Base-by-base conservation (phyloP, 1,284 basidiomycete genomes). In the Malassezia yamatoensis region DNA sequence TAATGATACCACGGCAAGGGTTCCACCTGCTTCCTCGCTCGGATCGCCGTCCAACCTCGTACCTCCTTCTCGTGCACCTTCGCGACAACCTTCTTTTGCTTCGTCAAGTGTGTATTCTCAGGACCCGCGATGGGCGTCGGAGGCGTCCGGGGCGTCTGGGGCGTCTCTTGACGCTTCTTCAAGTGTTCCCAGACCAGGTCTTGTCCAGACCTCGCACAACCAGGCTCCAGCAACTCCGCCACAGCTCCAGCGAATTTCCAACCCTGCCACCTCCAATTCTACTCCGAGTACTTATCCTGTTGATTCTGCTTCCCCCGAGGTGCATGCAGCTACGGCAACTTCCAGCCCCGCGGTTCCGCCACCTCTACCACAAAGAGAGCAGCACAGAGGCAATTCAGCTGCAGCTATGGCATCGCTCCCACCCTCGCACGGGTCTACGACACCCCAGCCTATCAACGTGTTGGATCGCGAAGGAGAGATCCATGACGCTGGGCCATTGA, bases 401-500 rank as follows among this genome's bases (percentile, higher is more conserved):
- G 41, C n/a, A 32, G 21, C 41, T 20, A 13, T 21, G 41, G 16
- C 18, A 24, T 21, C 16, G 6, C 16, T 12, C 4, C 21, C 21
- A 32, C 41, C 41, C 21, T 12, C 41, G 18, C 38, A 18, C 20
- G 41, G 10, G 41, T 18, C 41, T 18, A 11, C 4, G 4, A 33
- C 18, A 16, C 24, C 24, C 29, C 43, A 29, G 43, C 43, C 43
- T 13, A 9, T 34, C 15, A 34, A 16, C 15, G 24, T 29, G 24
- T 29, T 29, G 24, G 24, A 29, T 29, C 48, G 12, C 16, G 21
- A 37, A 40, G 20, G 21, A n/a, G 21, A 10, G n/a, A 21, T 49
- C 18, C 55, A 49, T 16, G 55, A 58, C 18, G 55, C 55, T 2
- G 55, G 55, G 16, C 50, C 55, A 21, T 20, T 58, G 3, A 49